phyloP scores from a whole-genome alignment of 805 yeast genomes.

The Yarrowia sp. region DNA sequence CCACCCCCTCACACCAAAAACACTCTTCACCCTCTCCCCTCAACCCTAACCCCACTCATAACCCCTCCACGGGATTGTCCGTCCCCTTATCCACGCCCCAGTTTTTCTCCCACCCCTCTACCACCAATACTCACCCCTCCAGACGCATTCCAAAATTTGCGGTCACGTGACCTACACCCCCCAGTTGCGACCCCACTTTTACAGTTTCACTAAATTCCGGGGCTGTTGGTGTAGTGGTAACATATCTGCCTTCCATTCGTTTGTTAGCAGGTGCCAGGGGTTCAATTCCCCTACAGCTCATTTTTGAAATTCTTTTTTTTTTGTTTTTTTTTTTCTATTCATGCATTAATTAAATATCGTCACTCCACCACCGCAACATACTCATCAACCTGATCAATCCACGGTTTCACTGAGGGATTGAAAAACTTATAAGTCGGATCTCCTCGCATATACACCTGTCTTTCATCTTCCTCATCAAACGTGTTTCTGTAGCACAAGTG shows the following conservation, averaged over 20 bases:
- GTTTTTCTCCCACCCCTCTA: too few relatives aligned
- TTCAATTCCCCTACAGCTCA: conserved; percentile 19
- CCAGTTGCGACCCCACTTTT: not conserved
- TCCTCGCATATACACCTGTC: conserved; percentile 10
- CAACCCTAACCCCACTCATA: too few relatives aligned
- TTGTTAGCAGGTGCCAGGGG: conserved; percentile 25
- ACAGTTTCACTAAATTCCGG: not conserved
- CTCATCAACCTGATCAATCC: conserved; percentile 18
- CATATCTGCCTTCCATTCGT: conserved; percentile 23
- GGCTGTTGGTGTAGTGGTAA: conserved; percentile 24
- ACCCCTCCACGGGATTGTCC: too few relatives aligned
- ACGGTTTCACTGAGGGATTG: not conserved
- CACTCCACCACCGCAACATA: not conserved
- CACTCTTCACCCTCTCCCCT: too few relatives aligned
- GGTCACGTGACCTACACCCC: not conserved
- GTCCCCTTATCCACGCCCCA: too few relatives aligned
- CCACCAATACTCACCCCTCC: too few relatives aligned
- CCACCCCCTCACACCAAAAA: too few relatives aligned
- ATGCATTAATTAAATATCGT: too few relatives aligned
- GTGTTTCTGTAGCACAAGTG: conserved; percentile 7
- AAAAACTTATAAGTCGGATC: conserved; percentile 4
- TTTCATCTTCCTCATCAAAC: conserved; percentile 10
- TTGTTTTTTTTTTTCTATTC: not conserved
- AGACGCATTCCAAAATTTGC: not conserved
- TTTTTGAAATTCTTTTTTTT: not conserved